Base-by-base conservation (phyloP, 495 filamentous ascomycete species). In the Talaromyces trachyspermus region DNA sequence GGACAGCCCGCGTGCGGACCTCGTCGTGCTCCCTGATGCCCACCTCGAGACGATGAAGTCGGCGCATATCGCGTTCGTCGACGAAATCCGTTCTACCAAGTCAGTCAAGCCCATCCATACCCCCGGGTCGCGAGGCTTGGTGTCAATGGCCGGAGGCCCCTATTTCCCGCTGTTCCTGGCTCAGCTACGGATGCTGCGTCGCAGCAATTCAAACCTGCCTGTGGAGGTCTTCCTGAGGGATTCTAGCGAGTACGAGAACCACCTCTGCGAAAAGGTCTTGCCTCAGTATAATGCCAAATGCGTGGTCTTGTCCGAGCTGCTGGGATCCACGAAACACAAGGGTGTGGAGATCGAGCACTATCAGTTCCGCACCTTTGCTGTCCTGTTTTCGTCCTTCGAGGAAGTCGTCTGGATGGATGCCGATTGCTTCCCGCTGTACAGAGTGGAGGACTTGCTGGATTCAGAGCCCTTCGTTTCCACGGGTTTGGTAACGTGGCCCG, bases 371-470 rank as follows among this genome's bases (percentile, higher is more conserved):
- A 60, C 68, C n/a, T 71, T 83, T 46, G 71, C 80, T 2, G 67
- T 83, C 4, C 62, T 82, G 1, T 77, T 81, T 54, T 81, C 76
- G 0, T 71, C 72, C 8, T 84, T 83, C 35, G 71, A 79, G 53
- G 62, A 77, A 42, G 62, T 84, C 2, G 68, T 84, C 19, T 80
- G 79, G 62, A 73, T 84, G 63, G 80, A 84, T 53, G 72, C 75
- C 26, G 79, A 83, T 51, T 68, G 64, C 45, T 71, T 83, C 32
- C 75, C 77, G 5, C 54, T 80, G 7, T 58, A 67, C 10, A 65
- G 71, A 26, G 79, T 80, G 0, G 74, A 76, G 35, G 45, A 63
- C 1, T 55, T 83, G 7, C 68, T 84, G 14, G 52, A 58, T 14
- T 51, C 68, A 3, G 70, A 77, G 30, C 74, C 78, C 0, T 83